A percentile compares a stretch with the other conserved stretches of the same genome.
phyloP scores from a whole-genome alignment of 1,284 basidiomycete genomes.

The Xerocomus minutiporus region DNA sequence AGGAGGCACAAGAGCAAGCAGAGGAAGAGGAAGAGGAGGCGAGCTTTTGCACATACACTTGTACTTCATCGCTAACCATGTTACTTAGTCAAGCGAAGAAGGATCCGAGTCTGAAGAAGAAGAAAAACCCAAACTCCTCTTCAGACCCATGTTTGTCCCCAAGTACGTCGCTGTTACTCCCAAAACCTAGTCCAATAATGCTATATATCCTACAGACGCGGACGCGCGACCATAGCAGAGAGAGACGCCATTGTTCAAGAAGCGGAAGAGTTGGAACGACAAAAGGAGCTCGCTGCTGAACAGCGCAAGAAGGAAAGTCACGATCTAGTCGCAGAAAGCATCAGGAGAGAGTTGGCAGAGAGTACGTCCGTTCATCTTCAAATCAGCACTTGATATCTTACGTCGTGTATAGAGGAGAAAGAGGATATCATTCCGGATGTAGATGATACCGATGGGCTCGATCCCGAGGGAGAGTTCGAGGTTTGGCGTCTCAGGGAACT shows the following conservation, averaged over 20 bases:
- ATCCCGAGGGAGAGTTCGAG: conserved; percentile 90
- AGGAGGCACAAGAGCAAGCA: conserved; percentile 34
- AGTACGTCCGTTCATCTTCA: conserved; percentile 45
- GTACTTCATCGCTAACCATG: conserved; percentile 12
- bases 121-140: conserved; percentile 58
- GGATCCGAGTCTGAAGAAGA: conserved; percentile 70
- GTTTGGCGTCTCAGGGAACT: conserved; percentile 94
- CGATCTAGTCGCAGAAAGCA: conserved; percentile 83
- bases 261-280: conserved; percentile 61
- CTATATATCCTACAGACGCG: conserved; percentile 48
- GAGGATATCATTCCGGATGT: conserved; percentile 80
- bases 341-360: conserved; percentile 77
- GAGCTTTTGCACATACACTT: conserved; percentile 1
- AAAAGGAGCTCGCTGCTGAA: conserved; percentile 64
- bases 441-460: conserved; percentile 92
- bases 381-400: background rate
- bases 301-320: conserved; percentile 77
- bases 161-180: conserved; percentile 49
- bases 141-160: conserved; percentile 87
- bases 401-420: conserved; percentile 65
- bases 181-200: conserved; percentile 2
- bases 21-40: conserved; percentile 41
- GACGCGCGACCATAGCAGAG: conserved; percentile 62
- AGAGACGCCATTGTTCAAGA: conserved; percentile 63
- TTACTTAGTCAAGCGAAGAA: conserved; percentile 67